Evolutionary conservation across 1,284 basidiomycete species (phyloP), one percentile per base, ranked within the genome.

Genomic region (Cutaneotrichosporon cyanovorans): DNA sequence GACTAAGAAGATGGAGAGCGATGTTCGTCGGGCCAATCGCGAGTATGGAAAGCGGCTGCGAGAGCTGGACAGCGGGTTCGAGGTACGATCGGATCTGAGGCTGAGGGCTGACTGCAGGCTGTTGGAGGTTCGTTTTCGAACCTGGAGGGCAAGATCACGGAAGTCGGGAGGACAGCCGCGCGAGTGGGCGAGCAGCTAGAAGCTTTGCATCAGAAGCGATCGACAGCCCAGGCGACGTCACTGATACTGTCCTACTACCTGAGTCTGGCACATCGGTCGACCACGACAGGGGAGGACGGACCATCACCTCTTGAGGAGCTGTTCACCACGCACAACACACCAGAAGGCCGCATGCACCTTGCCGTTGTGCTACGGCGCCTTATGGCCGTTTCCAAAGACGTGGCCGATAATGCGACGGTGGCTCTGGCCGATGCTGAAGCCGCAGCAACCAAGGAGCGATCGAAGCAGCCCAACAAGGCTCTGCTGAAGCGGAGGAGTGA

Each of bases 111-210:
- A 42, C 20, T n/a, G 23, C 59, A 92, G 87, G 78, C 81, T 35
- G 87, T 90, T 21, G 83, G 85, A 9, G 80, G 79, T 54, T 87
- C 87, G 0, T 92, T 91, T 72, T 74, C 80, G 20, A 81, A 80
- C 5, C 87, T 92, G 80, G 88, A 92, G 69, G 80, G 75, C 57
- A 82, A 68, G 62, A 92, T 98, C 76, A 90, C 83, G 45, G 87
- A 93, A 62, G 93, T 99, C 19, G 90, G 92, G 18, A 80, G 89
- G 46, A 91, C 91, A 6, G 91, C 95, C 3, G 85, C 97, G 45
- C 80, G 92, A 35, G 96, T 98, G 62, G 93, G 91, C 44, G 91
- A 96, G 73, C 92, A 98, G 73, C 81, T 99, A 41, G 93, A 98
- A 71, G 85, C 84, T 1, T 84, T 98, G 19, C 91, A 97, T 67